Conservation (phyloP, 805 yeast species). For the Wickerhamomyces queroliae region DNA sequence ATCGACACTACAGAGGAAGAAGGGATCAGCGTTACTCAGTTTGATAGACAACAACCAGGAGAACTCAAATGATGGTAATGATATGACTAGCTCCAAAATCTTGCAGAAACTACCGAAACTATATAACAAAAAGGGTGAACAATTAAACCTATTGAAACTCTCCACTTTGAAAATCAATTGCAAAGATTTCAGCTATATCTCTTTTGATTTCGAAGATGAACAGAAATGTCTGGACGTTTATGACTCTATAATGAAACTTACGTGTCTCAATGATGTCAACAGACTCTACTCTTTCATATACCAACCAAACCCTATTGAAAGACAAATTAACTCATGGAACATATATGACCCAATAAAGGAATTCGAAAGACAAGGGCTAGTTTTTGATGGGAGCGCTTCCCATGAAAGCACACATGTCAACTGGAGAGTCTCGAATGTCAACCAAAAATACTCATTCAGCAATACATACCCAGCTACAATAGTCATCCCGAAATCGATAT, state of each 20-base stretch:
- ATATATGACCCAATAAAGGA: slow-evolving; percentile 59
- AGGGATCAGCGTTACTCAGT: slow-evolving; percentile 39
- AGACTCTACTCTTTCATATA: slow-evolving; percentile 80
- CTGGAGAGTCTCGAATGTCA: slow-evolving; percentile 73
- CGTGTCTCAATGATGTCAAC: slow-evolving; percentile 45
- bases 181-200: slow-evolving; percentile 77
- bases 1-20: slow-evolving; percentile 49
- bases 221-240: slow-evolving; percentile 62
- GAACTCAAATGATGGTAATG: slow-evolving; percentile 1
- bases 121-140: slow-evolving; percentile 15
- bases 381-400: slow-evolving; percentile 22
- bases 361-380: slow-evolving; percentile 65
- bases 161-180: slow-evolving; percentile 68
- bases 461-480: slow-evolving; percentile 67
- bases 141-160: slow-evolving; percentile 23
- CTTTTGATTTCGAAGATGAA: slow-evolving; percentile 65
- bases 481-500: slow-evolving; percentile 68
- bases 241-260: slow-evolving; percentile 62
- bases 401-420: slow-evolving; percentile 11
- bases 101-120: slow-evolving; percentile 14
- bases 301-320: slow-evolving; percentile 67
- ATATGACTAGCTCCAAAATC: slow-evolving; percentile 1
- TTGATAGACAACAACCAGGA: slow-evolving; percentile 11
- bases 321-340: slow-evolving; percentile 63
- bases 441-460: slow-evolving; percentile 60